Base-by-base conservation (phyloP, 2,329 filamentous ascomycete genomes). In the Canariomyces notabilis region DNA sequence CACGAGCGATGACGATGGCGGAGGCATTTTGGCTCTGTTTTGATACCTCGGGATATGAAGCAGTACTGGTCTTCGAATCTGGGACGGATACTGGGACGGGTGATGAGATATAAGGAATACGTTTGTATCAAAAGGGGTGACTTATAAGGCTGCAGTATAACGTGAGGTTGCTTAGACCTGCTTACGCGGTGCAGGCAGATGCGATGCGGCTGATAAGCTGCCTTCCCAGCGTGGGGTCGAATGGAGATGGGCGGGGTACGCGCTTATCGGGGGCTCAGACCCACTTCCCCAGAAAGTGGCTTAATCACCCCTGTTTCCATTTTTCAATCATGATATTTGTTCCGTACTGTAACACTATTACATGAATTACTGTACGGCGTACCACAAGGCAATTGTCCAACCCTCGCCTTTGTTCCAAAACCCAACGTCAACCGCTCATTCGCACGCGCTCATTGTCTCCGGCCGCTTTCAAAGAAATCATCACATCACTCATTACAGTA, bases 11-110 rank as follows among this genome's bases (percentile, higher is more conserved):
- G 49, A 42, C 15, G 52, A 42, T 16, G 44, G 42, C 7, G 49
- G 45, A 43, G 52, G 49, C 52, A 54, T 54, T 6, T 46, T 49
- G 44, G 21, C 9, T 14, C n/a, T n/a, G n/a, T n/a, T n/a, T n/a
- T n/a, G n/a, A n/a, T n/a, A n/a, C n/a, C n/a, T n/a, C n/a, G n/a
- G n/a, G n/a, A n/a, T n/a, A n/a, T n/a, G n/a, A n/a, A n/a, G n/a
- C n/a, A n/a, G n/a, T n/a, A n/a, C n/a, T n/a, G n/a, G n/a, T n/a
- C n/a, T n/a, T n/a, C n/a, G n/a, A n/a, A n/a, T n/a, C n/a, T n/a
- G n/a, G n/a, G n/a, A n/a, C n/a, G n/a, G n/a, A n/a, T n/a, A n/a
- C n/a, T n/a, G n/a, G n/a, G n/a, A n/a, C n/a, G n/a, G n/a, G n/a
- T n/a, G n/a, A n/a, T n/a, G n/a, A n/a, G n/a, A n/a, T n/a, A n/a